A percentile compares a stretch with the other conserved stretches of the same genome.
Conservation (phyloP, 192 early-diverging fungal species). For the Funneliformis mosseae region DNA sequence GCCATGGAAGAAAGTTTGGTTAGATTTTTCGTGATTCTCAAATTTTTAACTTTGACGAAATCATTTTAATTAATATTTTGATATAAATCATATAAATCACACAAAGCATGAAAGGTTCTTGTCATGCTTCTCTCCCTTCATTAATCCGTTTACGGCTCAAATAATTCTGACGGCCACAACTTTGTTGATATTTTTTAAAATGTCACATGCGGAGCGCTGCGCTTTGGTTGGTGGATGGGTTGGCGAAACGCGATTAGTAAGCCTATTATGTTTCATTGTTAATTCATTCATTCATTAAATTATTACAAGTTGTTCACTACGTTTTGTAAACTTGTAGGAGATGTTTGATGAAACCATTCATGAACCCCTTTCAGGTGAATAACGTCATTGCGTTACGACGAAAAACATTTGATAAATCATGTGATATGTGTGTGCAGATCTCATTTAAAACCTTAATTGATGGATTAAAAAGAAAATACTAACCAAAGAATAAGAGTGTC, state of each 20-base stretch:
- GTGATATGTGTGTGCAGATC: too few relatives aligned
- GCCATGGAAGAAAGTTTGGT: conserved; percentile 27
- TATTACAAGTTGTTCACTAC: background rate
- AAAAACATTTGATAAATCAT: too few relatives aligned
- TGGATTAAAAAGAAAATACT: too few relatives aligned
- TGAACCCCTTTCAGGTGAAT: background rate
- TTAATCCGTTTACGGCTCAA: conserved; percentile 33
- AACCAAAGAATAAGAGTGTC: too few relatives aligned
- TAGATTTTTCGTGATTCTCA: background rate
- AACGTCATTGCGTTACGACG: too few relatives aligned
- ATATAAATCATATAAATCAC: background rate
- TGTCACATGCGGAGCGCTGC: conserved; percentile 15
- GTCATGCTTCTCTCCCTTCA: conserved; percentile 16
- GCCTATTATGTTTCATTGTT: background rate
- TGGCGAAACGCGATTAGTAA: conserved; percentile 14
- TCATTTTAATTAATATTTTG: background rate
- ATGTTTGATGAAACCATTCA: conserved; percentile 2
- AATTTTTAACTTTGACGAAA: background rate
- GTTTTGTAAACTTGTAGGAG: background rate
- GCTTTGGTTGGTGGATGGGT: conserved; percentile 29
- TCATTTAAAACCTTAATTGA: too few relatives aligned
- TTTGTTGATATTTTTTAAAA: conserved; percentile 11
- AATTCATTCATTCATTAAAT: background rate
- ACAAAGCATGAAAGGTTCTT: conserved; percentile 34
- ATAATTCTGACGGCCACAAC: conserved; percentile 25